These are phyloP conservation scores for Scytalidium sp. DNA, from an alignment of 2,329 filamentous ascomycete species.

Conservation along the genomic window DNA sequence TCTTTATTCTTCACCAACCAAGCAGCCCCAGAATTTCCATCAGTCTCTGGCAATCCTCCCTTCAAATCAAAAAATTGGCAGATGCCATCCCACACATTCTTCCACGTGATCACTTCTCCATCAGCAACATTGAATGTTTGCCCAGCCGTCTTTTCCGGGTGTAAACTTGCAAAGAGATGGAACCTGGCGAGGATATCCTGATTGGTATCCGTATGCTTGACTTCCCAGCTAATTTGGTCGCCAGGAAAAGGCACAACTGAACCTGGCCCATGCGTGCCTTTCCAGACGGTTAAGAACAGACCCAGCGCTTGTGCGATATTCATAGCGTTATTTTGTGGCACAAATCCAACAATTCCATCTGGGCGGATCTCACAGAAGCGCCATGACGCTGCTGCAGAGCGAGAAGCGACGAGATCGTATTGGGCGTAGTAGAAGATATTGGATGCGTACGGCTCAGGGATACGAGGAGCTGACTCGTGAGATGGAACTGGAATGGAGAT, in stretches of 20 bases:
- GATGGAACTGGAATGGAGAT: constrained; percentile 30
- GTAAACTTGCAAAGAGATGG: constrained; percentile 37
- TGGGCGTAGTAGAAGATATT: constrained; percentile 46
- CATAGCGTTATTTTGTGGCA: constrained; percentile 41
- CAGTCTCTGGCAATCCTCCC: too few species aligned
- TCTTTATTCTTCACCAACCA: too few species aligned
- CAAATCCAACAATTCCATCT: constrained; percentile 40
- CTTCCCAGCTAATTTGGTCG: constrained; percentile 28
- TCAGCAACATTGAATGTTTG: constrained; percentile 41
- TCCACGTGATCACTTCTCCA: constrained; percentile 34
- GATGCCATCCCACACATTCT: constrained; percentile 41
- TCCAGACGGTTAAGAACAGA: constrained; percentile 34
- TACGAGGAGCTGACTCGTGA: constrained; percentile 35
- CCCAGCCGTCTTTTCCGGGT: constrained; percentile 34
- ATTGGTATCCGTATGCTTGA: constrained; percentile 32
- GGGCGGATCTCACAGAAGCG: constrained; percentile 41
- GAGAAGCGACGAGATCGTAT: constrained; percentile 34
- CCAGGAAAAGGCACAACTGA: constrained; percentile 34
- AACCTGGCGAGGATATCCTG: constrained; percentile 36
- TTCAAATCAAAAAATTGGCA: constrained; percentile 43
- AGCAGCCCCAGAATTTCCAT: too few species aligned
- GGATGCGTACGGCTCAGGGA: constrained; percentile 37
- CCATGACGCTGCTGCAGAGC: constrained; percentile 35
- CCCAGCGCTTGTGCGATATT: constrained; percentile 37
- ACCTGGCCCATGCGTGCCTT: constrained; percentile 32